Percentiles rank a stretch among this genome's conserved stretches.
These are phyloP conservation scores for Venturia nashicola DNA, from an alignment of 2,329 filamentous ascomycete species.

Conservation along the genomic window DNA sequence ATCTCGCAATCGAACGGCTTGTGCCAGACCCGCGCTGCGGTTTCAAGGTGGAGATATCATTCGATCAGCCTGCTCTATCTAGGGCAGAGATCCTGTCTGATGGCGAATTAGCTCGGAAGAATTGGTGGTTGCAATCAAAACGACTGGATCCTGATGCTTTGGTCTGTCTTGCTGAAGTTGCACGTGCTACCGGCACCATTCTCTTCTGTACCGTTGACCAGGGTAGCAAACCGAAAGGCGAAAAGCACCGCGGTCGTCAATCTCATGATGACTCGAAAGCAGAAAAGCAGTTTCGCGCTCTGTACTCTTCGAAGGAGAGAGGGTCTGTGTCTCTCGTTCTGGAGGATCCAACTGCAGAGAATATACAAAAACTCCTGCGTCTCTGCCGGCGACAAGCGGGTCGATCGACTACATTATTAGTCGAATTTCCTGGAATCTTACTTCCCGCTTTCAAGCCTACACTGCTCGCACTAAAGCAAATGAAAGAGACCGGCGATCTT, in stretches of 20 bases:
- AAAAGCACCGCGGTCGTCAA: not conserved
- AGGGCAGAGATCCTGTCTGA: not conserved
- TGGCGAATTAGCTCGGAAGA: not conserved
- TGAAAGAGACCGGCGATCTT: slow-evolving; percentile 24
- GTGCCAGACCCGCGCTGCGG: not conserved
- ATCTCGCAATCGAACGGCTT: not conserved
- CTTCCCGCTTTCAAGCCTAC: slow-evolving; percentile 46
- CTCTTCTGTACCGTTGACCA: not conserved
- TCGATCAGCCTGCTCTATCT: not conserved
- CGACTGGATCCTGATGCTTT: slow-evolving; percentile 5
- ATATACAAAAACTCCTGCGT: slow-evolving; percentile 11
- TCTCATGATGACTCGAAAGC: not conserved
- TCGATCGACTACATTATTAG: slow-evolving; percentile 21
- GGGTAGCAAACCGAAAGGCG: not conserved
- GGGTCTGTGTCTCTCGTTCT: not conserved
- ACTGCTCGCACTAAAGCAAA: slow-evolving; percentile 42
- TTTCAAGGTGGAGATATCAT: not conserved
- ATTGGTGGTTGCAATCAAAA: not conserved
- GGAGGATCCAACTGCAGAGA: slow-evolving; percentile 10
- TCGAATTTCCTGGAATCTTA: slow-evolving; percentile 52
- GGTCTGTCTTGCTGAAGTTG: not conserved
- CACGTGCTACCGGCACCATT: not conserved
- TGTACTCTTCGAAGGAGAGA: not conserved
- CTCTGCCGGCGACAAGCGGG: not conserved
- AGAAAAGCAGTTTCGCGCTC: not conserved